Evolutionary conservation across 2,329 filamentous ascomycete genomes (phyloP), one percentile per base, ranked within the genome.

Genomic region (Fusarium sp.): DNA sequence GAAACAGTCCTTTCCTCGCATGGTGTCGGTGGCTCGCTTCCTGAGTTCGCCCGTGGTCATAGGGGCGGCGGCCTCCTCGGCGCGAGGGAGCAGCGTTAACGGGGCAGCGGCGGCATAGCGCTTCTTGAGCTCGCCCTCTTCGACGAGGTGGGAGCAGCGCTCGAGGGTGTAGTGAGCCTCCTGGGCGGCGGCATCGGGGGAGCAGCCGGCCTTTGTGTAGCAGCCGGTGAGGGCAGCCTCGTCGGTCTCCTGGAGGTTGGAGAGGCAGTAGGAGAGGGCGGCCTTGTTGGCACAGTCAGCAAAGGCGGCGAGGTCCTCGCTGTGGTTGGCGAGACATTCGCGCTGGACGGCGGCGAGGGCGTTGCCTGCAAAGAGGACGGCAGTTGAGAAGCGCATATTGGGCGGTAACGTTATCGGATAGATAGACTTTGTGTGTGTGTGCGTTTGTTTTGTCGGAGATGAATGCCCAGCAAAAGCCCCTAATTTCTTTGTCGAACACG

Each of bases 271-370:
- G 47, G 73, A 70, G 61, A 85, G 74, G 35, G 77, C 74, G 53
- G 71, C 73, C 53, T 71, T 69, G 66, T 81, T 71, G 42, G 80
- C 81, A 70, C 83, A 85, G 49, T 74, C 74, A 12, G 81, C 74
- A 35, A 73, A 70, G 13, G 54, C 61, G 42, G 80, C 78, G 44
- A 85, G 74, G 45, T 78, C 73, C 24, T 61, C 51, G 60, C 77
- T 74, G 61, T 78, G 72, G 48, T 70, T 59, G 45, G 72, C 70
- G 50, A 85, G 69, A 68, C 82, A 83, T 67, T 77, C 74, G 62
- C 71, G 49, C 50, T 63, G 68, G 36, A 74, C 64, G 61, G 73
- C 51, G 61, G 74, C 71, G 57, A 73, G 67, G 51, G 67, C 74
- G 53, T 71, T 77, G 67, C 70, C 73, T 58, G 73, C 72, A 59